Evolutionary conservation across 352 stramenopile species (phyloP), one percentile per base, ranked within the genome.

Genomic region (Pythium myriotylum): DNA sequence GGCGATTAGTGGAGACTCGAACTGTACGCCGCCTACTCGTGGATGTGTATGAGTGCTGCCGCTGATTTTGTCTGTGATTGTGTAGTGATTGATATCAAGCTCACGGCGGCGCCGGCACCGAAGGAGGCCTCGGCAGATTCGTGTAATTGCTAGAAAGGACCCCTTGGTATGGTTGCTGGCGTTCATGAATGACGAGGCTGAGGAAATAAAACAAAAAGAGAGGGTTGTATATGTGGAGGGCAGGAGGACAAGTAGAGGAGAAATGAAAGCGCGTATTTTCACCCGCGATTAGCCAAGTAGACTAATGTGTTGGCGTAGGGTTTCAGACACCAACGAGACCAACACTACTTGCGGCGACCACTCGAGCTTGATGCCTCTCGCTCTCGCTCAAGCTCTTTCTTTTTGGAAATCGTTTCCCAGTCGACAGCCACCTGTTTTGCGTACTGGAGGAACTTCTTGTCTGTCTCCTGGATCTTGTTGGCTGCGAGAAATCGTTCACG

Each of bases 361-460:
- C 69, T 67, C 9, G 53, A 60, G 52, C 63, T 81, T 41, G 86
- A 72, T 51, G 84, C 66, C 56, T 95, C 84, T 32, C 84, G 84
- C 58, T 95, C 86, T 14, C 88, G 77, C 62, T 97, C 90, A 22
- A 91, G 68, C 42, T 95, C 88, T 68, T 97, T 94, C 67, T 97
- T 96, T 55, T 92, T 92, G 17, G 74, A 83, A 55, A 96, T 96
- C 16, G 79, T 89, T 8, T 92, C 86, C 88, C 88, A 96, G 68
- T 96, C 85, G 29, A 96, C 81, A 13, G 81, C 55, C n/a, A 97
- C 88, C 45, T 95, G 75, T 60, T 89, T 84, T 19, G 81, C 79
- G 59, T 91, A 95, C 67, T 96, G 86, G 19, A 97, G 58, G 47
- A 97, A 97, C 32, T 89, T 89, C 46, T 81, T 84, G 67, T 97